Conservation (phyloP, 1,139 yeast genomes). For the Geotrichum fermentans region DNA sequence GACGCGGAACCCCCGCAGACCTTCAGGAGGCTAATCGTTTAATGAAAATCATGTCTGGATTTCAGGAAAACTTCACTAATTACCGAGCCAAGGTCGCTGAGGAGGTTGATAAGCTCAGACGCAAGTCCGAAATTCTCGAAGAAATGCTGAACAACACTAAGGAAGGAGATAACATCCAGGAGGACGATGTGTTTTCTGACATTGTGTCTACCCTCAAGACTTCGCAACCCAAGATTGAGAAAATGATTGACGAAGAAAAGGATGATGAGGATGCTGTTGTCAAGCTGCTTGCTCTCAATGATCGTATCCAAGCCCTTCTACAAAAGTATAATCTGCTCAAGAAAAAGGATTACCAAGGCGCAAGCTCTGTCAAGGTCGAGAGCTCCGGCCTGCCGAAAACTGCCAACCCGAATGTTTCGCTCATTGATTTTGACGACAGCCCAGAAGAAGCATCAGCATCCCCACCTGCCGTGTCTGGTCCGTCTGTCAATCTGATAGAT, state of each 20-base stretch:
- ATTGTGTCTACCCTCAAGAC: constrained; percentile 73
- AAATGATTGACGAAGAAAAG: constrained; percentile 72
- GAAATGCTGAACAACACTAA: constrained; percentile 73
- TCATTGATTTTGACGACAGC: constrained; percentile 77
- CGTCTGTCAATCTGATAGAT: constrained; percentile 52
- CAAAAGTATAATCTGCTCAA: constrained; percentile 63
- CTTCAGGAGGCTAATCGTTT: constrained; percentile 91
- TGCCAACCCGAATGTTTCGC: constrained; percentile 40
- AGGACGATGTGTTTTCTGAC: constrained; percentile 60
- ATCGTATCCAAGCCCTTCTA: constrained; percentile 64
- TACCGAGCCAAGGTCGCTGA: constrained; percentile 76
- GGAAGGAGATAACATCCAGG: constrained; percentile 46
- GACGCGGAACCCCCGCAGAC: constrained; percentile 95
- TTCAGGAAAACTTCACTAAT: constrained; percentile 65
- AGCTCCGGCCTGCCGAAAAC: constrained; percentile 31
- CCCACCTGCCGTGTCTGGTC: constrained; percentile 10
- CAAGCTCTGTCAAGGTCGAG: constrained; percentile 51
- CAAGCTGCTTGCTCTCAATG: constrained; percentile 66
- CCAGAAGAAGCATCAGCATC: constrained; percentile 3
- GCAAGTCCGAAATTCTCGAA: constrained; percentile 84
- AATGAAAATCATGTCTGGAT: constrained; percentile 98
- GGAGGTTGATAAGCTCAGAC: constrained; percentile 76
- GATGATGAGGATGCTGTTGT: constrained; percentile 55
- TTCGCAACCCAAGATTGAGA: constrained; percentile 82
- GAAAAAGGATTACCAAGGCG: constrained; percentile 58